Evolutionary conservation across 345 rosid genomes (phyloP).

Genomic region (Eucalyptus erythrocorys): DNA sequence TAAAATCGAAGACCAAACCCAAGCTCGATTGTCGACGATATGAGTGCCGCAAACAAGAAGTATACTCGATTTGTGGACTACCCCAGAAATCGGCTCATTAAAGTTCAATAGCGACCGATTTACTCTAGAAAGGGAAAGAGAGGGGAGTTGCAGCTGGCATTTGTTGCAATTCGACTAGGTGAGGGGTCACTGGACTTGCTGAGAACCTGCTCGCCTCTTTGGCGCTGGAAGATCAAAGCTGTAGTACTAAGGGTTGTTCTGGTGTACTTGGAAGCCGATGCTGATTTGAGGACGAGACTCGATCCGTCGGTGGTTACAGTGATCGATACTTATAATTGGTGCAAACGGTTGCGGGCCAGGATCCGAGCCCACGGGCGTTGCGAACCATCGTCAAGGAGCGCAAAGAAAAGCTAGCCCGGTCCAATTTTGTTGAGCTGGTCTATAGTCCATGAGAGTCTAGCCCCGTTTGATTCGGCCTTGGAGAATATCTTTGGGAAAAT

Average conservation of each 20-base stretch:
- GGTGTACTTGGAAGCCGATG: no score
- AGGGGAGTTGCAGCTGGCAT: accelerated
- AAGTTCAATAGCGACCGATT: accelerated
- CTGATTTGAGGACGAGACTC: background rate
- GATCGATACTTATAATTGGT: accelerated
- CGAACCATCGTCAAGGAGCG: background rate
- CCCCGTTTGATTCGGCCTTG: no score
- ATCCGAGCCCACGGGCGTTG: accelerated
- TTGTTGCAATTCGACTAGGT: accelerated
- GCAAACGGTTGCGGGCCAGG: background rate
- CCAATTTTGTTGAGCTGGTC: background rate
- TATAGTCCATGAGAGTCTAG: background rate
- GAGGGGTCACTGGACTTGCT: background rate
- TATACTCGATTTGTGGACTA: background rate
- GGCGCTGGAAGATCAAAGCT: no score
- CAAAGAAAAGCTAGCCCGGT: background rate
- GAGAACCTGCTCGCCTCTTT: no score
- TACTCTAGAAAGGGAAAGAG: background rate
- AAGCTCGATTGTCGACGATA: accelerated
- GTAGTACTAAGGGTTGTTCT: background rate
- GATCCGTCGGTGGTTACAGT: background rate
- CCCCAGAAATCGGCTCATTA: accelerated
- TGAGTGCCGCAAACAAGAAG: accelerated
- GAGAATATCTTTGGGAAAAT: no score
- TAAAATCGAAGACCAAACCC: no score